Evolutionary conservation across 2,329 filamentous ascomycete species (phyloP).

Genomic region (Xylaria hypoxylon): DNA sequence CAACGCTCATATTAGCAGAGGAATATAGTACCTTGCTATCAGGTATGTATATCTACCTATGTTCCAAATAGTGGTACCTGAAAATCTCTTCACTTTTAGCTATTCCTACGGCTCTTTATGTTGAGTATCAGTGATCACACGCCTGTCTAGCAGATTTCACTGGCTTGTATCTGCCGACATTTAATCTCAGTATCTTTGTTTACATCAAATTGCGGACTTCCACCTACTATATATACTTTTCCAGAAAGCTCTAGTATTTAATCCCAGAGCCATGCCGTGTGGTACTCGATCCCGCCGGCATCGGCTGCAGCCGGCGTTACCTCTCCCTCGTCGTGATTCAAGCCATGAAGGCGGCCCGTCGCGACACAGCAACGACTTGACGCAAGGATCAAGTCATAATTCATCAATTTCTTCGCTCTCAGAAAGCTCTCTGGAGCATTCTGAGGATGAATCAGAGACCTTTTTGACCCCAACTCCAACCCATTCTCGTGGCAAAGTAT

Average conservation of each 20-base stretch:
- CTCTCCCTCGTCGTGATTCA: neutral
- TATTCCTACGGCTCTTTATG: neutral
- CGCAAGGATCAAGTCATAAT: neutral
- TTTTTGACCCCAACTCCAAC: neutral
- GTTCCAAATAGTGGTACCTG: no score
- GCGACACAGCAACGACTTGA: neutral
- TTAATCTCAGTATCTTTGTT: neutral
- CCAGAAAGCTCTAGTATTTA: no score
- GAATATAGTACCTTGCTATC: no score
- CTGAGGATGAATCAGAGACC: neutral
- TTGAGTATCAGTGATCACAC: neutral
- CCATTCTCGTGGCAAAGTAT: neutral
- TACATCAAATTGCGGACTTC: neutral
- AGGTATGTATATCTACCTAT: no score
- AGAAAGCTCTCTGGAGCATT: neutral
- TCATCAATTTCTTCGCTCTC: neutral
- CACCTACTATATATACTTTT: neutral
- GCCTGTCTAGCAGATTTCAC: neutral
- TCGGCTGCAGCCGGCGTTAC: neutral
- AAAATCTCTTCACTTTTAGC: neutral
- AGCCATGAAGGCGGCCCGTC: neutral
- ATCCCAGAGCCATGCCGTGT: neutral
- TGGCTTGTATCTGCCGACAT: neutral
- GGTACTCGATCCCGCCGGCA: conserved; percentile 11
- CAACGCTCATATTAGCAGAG: neutral